phyloP scores from a whole-genome alignment of 192 early-diverging fungal species.

The Mortierella antarctica region DNA sequence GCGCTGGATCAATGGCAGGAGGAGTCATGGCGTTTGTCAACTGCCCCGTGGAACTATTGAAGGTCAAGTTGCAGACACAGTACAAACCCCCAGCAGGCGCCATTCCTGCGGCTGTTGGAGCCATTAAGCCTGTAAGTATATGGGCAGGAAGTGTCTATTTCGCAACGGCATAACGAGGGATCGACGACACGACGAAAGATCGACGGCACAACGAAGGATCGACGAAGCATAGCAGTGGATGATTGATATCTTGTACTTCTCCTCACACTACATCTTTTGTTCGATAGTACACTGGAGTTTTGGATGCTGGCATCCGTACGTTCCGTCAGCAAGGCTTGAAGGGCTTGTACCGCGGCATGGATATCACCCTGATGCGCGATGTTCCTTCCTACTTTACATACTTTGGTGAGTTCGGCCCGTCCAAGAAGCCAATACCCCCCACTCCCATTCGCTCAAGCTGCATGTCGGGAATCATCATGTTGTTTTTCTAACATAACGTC shows the following conservation, averaged over 20 bases:
- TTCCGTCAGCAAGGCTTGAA: conserved; percentile 79
- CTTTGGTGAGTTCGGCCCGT: conserved; percentile 71
- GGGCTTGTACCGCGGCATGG: conserved; percentile 90
- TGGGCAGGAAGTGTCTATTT: not conserved
- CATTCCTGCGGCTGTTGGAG: conserved; percentile 3
- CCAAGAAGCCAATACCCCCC: too few relatives aligned
- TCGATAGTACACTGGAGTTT: conserved; percentile 85
- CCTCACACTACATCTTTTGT: not conserved
- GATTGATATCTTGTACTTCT: not conserved
- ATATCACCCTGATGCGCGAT: conserved; percentile 92
- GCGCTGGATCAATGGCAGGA: conserved; percentile 71
- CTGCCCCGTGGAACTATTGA: conserved; percentile 75
- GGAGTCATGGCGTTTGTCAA: conserved; percentile 78
- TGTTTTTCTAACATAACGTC: not conserved
- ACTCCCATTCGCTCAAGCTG: too few relatives aligned
- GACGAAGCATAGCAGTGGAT: too few relatives aligned
- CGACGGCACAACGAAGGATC: too few relatives aligned
- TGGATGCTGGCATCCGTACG: conserved; percentile 86
- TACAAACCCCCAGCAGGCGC: conserved; percentile 33
- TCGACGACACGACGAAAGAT: too few relatives aligned
- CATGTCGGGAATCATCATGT: not conserved
- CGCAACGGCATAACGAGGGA: not conserved
- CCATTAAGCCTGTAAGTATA: conserved; percentile 44
- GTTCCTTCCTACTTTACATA: conserved; percentile 92
- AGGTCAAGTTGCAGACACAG: conserved; percentile 79